Conservation (phyloP, 495 filamentous ascomycete species). For the Opeltia flavorubescens region DNA sequence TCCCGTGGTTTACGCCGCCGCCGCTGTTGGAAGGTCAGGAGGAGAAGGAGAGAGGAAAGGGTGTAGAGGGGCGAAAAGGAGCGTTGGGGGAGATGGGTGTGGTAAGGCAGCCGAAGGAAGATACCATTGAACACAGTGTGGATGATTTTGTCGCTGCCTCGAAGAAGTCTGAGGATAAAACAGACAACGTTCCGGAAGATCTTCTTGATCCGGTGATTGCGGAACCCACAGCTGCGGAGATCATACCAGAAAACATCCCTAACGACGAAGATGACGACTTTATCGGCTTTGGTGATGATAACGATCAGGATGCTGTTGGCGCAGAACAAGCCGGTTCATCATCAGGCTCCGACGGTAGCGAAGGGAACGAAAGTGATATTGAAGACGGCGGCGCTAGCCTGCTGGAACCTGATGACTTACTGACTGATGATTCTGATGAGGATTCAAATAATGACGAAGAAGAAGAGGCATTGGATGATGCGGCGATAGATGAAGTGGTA, state of each 20-base stretch:
- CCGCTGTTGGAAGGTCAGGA: conserved; percentile 44
- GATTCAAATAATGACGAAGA: conserved; percentile 2
- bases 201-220: background rate
- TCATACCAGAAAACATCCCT: background rate
- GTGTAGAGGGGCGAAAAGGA: conserved; percentile 34
- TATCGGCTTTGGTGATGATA: conserved; percentile 24
- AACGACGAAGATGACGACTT: conserved; percentile 19
- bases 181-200: background rate
- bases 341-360: background rate
- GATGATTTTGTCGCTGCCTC: background rate
- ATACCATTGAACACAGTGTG: conserved; percentile 3
- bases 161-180: background rate
- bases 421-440: conserved; percentile 4
- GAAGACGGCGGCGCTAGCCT: conserved; percentile 1
- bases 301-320: conserved; percentile 1
- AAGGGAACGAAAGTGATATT: background rate
- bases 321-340: background rate
- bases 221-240: background rate
- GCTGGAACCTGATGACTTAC: background rate
- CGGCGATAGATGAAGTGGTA: too few relatives aligned
- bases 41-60: conserved; percentile 37
- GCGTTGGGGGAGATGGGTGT: conserved; percentile 46
- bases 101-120: conserved; percentile 29
- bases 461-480: background rate
- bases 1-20: conserved; percentile 86